Conservation (phyloP, 2,329 filamentous ascomycete species). For the Colletotrichum tabaci region DNA sequence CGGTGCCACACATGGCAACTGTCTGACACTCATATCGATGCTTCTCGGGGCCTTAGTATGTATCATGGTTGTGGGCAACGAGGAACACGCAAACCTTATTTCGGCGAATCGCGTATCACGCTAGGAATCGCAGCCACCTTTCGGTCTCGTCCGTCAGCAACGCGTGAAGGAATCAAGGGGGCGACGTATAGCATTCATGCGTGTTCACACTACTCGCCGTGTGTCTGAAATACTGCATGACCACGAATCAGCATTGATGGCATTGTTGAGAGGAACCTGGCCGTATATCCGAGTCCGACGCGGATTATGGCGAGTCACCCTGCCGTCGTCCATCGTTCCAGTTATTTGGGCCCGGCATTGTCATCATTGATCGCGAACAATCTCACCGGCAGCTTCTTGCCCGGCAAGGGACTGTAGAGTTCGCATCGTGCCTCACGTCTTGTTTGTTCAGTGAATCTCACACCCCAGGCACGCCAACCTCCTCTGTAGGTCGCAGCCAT, state of each 20-base stretch:
- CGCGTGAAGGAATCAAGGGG: not conserved
- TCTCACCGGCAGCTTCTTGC: not conserved
- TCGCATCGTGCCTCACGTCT: not conserved
- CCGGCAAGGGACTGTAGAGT: not conserved
- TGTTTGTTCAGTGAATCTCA: too few relatives aligned
- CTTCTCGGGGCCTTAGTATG: not conserved
- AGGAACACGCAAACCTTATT: not conserved
- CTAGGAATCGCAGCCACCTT: not conserved
- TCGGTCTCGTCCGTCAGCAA: not conserved
- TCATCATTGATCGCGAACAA: not conserved
- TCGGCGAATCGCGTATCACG: not conserved
- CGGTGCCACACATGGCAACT: not conserved
- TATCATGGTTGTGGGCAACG: not conserved
- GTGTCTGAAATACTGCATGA: constrained; percentile 5
- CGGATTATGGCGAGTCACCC: not conserved
- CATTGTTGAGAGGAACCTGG: not conserved
- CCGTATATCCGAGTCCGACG: too few relatives aligned
- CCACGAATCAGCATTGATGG: not conserved
- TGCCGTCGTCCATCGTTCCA: not conserved
- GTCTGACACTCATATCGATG: not conserved
- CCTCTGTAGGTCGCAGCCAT: too few relatives aligned
- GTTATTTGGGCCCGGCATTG: not conserved
- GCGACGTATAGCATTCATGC: not conserved
- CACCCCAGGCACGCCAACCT: too few relatives aligned
- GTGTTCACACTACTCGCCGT: not conserved